phyloP scores from a whole-genome alignment of 129 eudicot species.

The Cynara cardunculus region DNA sequence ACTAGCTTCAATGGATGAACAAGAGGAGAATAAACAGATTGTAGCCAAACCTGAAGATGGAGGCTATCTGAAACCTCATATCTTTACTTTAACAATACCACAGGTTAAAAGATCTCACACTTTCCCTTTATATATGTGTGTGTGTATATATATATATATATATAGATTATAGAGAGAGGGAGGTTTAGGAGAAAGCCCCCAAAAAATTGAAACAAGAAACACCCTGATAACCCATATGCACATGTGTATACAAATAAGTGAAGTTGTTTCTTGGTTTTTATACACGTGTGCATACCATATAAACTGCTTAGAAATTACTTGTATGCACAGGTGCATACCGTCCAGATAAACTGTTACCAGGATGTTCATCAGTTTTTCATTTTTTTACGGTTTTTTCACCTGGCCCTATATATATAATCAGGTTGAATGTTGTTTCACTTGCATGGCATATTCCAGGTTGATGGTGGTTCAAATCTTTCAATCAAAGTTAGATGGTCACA shows the following conservation, averaged over 20 bases:
- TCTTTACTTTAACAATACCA: conserved; percentile 67
- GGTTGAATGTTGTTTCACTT: not conserved
- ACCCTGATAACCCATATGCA: not conserved
- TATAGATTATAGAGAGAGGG: not conserved
- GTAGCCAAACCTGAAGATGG: conserved; percentile 49
- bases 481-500: conserved; percentile 72
- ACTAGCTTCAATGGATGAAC: conserved; percentile 33
- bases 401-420: not conserved
- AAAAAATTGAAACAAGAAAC: not conserved
- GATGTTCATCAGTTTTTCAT: too few species aligned
- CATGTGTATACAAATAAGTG: not conserved
- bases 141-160: too few species aligned
- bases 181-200: not conserved
- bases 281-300: not conserved
- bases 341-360: too few species aligned
- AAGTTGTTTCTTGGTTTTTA: not conserved
- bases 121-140: not conserved
- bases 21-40: conserved; percentile 25
- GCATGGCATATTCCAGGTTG: conserved; percentile 38
- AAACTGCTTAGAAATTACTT: not conserved
- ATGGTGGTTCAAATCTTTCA: conserved; percentile 74
- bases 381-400: too few species aligned
- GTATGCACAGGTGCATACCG: not conserved
- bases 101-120: conserved; percentile 36
- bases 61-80: conserved; percentile 60